Conservation (phyloP, 2,329 filamentous ascomycete genomes). For the Botrytis medusae region DNA sequence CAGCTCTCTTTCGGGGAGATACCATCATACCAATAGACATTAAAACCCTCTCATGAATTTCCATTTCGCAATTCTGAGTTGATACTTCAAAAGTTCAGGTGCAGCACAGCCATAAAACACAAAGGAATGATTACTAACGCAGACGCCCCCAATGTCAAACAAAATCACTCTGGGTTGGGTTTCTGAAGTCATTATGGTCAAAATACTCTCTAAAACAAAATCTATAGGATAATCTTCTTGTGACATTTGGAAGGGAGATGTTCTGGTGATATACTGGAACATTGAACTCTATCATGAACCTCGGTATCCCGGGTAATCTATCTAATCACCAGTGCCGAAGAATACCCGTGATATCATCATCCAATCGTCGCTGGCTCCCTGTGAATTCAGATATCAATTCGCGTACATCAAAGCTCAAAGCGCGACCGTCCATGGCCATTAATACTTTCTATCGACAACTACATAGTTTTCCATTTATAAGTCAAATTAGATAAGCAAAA, state of each 20-base stretch:
- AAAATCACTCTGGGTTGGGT: conserved; percentile 61
- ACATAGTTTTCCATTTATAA: not conserved
- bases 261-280: not conserved
- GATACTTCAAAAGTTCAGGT: not conserved
- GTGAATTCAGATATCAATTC: not conserved
- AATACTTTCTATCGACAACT: not conserved
- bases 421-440: not conserved
- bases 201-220: conserved; percentile 37
- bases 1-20: not conserved
- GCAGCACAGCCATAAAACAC: not conserved
- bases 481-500: not conserved
- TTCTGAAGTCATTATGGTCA: conserved; percentile 43
- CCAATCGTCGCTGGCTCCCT: not conserved
- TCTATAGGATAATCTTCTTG: conserved; percentile 37
- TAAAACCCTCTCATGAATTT: not conserved
- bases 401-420: not conserved
- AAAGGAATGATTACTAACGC: conserved; percentile 61
- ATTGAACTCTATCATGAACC: not conserved
- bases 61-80: not conserved
- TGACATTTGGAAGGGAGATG: conserved; percentile 31
- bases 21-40: not conserved
- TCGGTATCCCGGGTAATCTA: conserved; percentile 3
- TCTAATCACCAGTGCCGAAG: not conserved
- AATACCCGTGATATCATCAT: not conserved
- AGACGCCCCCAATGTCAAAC: conserved; percentile 96